A percentile compares a stretch with the other conserved stretches of the same genome.
Conservation (phyloP, 495 filamentous ascomycete species). For the Tuber microsphaerosporum region DNA sequence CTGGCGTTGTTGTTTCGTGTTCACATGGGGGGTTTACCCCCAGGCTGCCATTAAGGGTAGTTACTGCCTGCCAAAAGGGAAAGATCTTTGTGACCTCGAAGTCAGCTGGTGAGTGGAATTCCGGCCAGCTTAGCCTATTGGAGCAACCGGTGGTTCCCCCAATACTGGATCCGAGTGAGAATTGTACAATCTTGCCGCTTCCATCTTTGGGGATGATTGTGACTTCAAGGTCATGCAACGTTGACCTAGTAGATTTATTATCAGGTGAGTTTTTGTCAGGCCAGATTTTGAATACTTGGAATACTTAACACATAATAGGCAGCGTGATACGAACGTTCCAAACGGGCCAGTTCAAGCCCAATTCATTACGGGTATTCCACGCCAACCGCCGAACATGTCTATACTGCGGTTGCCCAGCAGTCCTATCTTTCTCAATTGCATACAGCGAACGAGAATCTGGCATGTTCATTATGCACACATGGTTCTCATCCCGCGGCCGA, state of each 20-base stretch:
- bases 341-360: slow-evolving; percentile 52
- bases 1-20: slow-evolving; percentile 32
- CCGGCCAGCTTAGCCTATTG: slow-evolving; percentile 28
- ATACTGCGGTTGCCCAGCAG: slow-evolving; percentile 47
- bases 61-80: slow-evolving; percentile 37
- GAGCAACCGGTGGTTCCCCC: slow-evolving; percentile 27
- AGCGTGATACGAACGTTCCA: slow-evolving; percentile 52
- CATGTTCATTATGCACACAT: slow-evolving; percentile 53
- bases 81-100: slow-evolving; percentile 40
- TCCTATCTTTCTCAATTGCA: slow-evolving; percentile 51
- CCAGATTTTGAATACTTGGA: not conserved
- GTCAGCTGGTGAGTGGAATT: slow-evolving; percentile 34
- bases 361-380: slow-evolving; percentile 50
- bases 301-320: slow-evolving; percentile 28
- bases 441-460: slow-evolving; percentile 51
- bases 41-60: slow-evolving; percentile 37
- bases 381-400: slow-evolving; percentile 46
- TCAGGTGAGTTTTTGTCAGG: slow-evolving; percentile 28
- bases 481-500: slow-evolving; percentile 44
- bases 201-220: slow-evolving; percentile 41
- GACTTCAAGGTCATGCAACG: slow-evolving; percentile 38
- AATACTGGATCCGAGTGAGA: slow-evolving; percentile 30
- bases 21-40: slow-evolving; percentile 42
- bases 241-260: slow-evolving; percentile 40
- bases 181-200: slow-evolving; percentile 34